Evolutionary conservation across 2,329 filamentous ascomycete species (phyloP).

Genomic region (Scedosporium apiospermum): DNA sequence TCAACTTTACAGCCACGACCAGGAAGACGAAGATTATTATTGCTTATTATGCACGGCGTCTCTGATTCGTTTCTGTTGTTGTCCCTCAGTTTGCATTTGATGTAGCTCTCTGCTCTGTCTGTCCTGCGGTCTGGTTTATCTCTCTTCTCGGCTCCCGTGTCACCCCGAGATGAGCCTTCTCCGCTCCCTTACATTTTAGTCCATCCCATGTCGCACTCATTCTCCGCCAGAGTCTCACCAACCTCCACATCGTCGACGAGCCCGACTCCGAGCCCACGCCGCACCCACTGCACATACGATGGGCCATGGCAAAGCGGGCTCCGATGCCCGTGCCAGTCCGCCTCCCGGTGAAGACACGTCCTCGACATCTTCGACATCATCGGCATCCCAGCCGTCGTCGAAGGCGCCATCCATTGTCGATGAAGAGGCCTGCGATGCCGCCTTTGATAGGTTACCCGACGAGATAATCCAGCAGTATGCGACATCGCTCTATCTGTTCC

Average conservation of each 20-base stretch:
- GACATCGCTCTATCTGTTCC: neutral
- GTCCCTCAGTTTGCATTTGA: neutral
- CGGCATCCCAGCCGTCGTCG: neutral
- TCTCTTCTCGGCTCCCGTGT: neutral
- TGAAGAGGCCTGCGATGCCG: conserved; percentile 11
- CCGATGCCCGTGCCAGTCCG: neutral
- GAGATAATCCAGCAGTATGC: conserved; percentile 62
- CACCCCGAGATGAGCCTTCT: neutral
- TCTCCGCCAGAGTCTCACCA: neutral
- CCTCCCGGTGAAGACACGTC: neutral
- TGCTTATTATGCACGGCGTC: too few species aligned
- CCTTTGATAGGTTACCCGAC: conserved; percentile 51
- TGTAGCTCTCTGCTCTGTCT: neutral
- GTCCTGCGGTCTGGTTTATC: too few species aligned
- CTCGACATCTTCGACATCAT: neutral
- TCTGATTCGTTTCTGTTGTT: too few species aligned
- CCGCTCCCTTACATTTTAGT: neutral
- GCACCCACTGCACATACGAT: neutral
- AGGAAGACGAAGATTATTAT: too few species aligned
- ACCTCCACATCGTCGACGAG: neutral
- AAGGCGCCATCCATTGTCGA: neutral
- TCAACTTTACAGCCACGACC: too few species aligned
- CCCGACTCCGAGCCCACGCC: too few species aligned
- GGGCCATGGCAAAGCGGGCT: neutral
- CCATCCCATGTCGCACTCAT: neutral